Conservation (phyloP, 495 filamentous ascomycete genomes). For the Durotheca rogersii region DNA sequence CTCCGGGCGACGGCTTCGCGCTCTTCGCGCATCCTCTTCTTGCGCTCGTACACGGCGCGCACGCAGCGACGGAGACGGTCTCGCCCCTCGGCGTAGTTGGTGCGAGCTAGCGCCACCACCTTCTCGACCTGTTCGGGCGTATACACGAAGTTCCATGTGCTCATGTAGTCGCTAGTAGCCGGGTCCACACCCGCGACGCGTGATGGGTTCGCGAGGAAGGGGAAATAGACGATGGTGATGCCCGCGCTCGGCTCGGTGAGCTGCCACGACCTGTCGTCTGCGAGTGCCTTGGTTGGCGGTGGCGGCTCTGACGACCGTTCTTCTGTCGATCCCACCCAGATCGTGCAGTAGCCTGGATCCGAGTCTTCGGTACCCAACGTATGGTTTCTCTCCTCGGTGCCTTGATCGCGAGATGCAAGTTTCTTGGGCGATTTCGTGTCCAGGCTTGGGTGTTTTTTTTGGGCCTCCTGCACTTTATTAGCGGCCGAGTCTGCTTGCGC, state of each 20-base stretch:
- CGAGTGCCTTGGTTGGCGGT: slow-evolving; percentile 67
- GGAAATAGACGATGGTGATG: slow-evolving; percentile 87
- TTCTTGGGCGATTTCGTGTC: slow-evolving; percentile 13
- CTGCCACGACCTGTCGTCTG: slow-evolving; percentile 63
- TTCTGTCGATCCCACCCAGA: slow-evolving; percentile 87
- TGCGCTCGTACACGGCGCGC: slow-evolving; percentile 90
- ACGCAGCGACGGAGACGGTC: slow-evolving; percentile 74
- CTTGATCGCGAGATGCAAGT: slow-evolving; percentile 22
- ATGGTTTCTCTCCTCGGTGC: slow-evolving; percentile 28
- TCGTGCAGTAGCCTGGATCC: slow-evolving; percentile 83
- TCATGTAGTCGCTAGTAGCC: slow-evolving; percentile 75
- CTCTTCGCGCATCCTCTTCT: slow-evolving; percentile 67
- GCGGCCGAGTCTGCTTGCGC: slow-evolving; percentile 61
- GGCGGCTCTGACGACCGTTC: slow-evolving; percentile 59
- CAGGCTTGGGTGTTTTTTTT: slow-evolving; percentile 47
- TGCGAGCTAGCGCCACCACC: slow-evolving; percentile 75
- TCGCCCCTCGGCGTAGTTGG: slow-evolving; percentile 81
- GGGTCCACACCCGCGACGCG: slow-evolving; percentile 77
- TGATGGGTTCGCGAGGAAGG: slow-evolving; percentile 74
- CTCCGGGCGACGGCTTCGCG: slow-evolving; percentile 53
- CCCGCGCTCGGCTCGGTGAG: slow-evolving; percentile 77
- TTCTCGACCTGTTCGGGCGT: slow-evolving; percentile 81
- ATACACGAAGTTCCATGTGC: slow-evolving; percentile 97
- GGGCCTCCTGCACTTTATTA: slow-evolving; percentile 65
- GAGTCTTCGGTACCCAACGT: slow-evolving; percentile 46